Base-by-base conservation (phyloP, 441 rosid species). In the Hura crepitans region DNA sequence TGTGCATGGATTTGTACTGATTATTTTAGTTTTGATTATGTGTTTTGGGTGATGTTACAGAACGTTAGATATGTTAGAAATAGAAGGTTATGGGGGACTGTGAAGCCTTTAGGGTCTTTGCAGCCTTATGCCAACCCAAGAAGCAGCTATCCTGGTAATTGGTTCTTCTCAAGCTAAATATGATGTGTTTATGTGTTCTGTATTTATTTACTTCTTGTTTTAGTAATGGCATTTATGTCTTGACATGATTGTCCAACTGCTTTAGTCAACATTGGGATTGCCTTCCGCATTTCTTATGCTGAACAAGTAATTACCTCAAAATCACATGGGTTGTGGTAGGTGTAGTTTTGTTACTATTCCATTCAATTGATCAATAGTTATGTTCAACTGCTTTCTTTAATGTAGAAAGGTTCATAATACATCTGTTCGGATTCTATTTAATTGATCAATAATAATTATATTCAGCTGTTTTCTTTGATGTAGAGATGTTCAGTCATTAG, bases 71-170 rank as follows among this genome's bases (percentile, higher is more conserved):
- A 27, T 51, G 55, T 73, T 76, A 83, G 85, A 67, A 91, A 81
- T 80, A 86, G 83, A 72, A 89, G 80, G 81, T 74, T 96, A 42
- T 96, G 99, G 99, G 89, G 96, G 3, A 73, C 75, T 78, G 87
- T 93, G 37, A 93, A 85, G 85, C 72, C 90, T 8, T 75, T 96
- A 70, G 86, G 74, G 74, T 81, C 91, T n/a, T 84, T 96, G 83
- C 92, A 89, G 79, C 99, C 98, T 30, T 93, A 90, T 84, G 97
- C 97, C 55, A 91, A 86, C 72, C 93, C 97, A 49, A 88, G 98
- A 82, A 81, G 61, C 75, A 81, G 42, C 81, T 87, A 86, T 83
- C 89, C 87, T 57, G 93, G 99, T 96, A 86, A 69, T 60, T 53
- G 72, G 65, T 76, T 22, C 77, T 68, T 50, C 58, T 75, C 68